Percentiles rank a stretch among this genome's conserved stretches.
Conservation (phyloP, 2,329 filamentous ascomycete genomes). For the Arthroderma uncinatum region DNA sequence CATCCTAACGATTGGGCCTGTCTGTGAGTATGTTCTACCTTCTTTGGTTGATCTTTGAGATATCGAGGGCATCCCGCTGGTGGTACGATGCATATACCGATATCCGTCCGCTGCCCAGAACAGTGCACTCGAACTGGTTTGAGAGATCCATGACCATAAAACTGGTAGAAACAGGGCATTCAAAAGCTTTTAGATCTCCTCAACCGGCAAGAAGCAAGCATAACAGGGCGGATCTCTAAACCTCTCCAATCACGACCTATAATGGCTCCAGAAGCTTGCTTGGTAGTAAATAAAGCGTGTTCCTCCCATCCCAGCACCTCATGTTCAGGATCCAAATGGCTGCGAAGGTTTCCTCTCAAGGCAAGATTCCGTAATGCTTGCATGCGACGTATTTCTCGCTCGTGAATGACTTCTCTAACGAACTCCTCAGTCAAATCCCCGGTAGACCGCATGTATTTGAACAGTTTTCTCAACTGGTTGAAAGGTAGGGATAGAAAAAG, state of each 20-base stretch:
- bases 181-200: not conserved
- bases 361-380: not conserved
- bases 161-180: not conserved
- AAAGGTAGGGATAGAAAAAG: constrained; percentile 24
- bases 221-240: not conserved
- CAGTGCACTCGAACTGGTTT: no score
- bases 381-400: constrained; percentile 23
- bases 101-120: no score
- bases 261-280: not conserved
- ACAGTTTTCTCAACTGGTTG: constrained; percentile 15
- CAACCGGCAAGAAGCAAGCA: not conserved
- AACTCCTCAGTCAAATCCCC: constrained; percentile 14
- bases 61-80: no score
- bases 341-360: not conserved
- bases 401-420: constrained; percentile 18
- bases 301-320: constrained; percentile 3
- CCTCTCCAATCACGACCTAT: not conserved
- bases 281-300: not conserved
- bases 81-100: no score
- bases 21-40: no score
- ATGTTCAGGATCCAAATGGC: not conserved
- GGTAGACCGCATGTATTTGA: constrained; percentile 16
- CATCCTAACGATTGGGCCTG: no score
- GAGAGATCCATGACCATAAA: no score
- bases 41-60: no score